Percentiles rank a stretch among this genome's conserved stretches.
phyloP scores from a whole-genome alignment of 2,329 filamentous ascomycete species.

The Mycocentrospora acerina region DNA sequence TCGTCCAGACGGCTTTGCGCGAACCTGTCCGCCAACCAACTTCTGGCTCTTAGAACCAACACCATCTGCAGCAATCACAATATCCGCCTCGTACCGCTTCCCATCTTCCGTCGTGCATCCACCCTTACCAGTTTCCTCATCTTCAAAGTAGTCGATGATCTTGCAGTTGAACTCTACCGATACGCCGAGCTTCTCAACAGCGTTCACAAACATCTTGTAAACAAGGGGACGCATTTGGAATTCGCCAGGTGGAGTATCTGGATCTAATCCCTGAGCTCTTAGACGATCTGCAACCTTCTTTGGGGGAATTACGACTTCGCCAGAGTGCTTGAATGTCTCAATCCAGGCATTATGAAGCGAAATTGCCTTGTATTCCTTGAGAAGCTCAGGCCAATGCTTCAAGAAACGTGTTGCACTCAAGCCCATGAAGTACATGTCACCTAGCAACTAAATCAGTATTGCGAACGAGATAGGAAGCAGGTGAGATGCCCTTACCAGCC shows the following conservation, averaged over 20 bases:
- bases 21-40: slow-evolving; percentile 48
- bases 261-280: slow-evolving; percentile 46
- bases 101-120: slow-evolving; percentile 43
- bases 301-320: slow-evolving; percentile 51
- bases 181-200: slow-evolving; percentile 50
- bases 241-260: slow-evolving; percentile 54
- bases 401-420: slow-evolving; percentile 58
- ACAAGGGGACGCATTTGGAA: slow-evolving; percentile 60
- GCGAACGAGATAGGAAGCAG: too few relatives aligned
- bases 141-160: slow-evolving; percentile 50
- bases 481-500: slow-evolving; percentile 52
- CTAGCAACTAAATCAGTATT: slow-evolving; percentile 32
- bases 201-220: slow-evolving; percentile 57
- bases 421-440: slow-evolving; percentile 64
- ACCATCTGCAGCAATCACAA: slow-evolving; percentile 45
- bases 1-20: slow-evolving; percentile 42
- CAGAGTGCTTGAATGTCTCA: slow-evolving; percentile 57
- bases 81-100: slow-evolving; percentile 45
- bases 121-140: slow-evolving; percentile 41
- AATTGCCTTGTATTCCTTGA: slow-evolving; percentile 53
- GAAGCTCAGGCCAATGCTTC: slow-evolving; percentile 58
- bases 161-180: slow-evolving; percentile 45
- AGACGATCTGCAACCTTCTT: slow-evolving; percentile 55
- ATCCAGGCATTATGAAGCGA: slow-evolving; percentile 58
- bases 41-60: slow-evolving; percentile 50